Evolutionary conservation across 306 rosid genomes (phyloP), one percentile per base, ranked within the genome.

Genomic region (Cyamopsis tetragonoloba): DNA sequence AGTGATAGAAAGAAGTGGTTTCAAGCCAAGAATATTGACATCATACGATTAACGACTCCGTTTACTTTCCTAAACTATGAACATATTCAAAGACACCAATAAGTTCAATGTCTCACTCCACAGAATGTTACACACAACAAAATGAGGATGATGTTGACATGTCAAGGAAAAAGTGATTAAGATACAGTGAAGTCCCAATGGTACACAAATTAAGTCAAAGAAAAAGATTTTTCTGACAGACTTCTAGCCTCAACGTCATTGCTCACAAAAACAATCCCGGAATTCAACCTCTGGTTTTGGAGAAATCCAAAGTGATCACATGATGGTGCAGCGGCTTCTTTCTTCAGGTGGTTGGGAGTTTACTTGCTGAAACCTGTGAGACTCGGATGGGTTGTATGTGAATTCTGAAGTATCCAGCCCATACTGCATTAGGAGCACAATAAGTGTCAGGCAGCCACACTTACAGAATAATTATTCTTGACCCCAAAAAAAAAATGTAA

Each of bases 391-490:
- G 79, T 95, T 88, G 91, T 95, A 95, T 15, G 99, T 88, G 53
- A 88, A 95, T 81, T 90, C 95, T 0, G 99, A 59, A 28, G 99
- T 95, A 73, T 95, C 97, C 6, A 95, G 86, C 67, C 99, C 97
- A n/a, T 95, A 95, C 99, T 95, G 97, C 60, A 75, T 28, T 44
- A 56, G 42, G 37, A 70, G 26, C 65, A 51, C 5, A 7, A 24
- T 18, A 28, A 12, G 31, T 41, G 78, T 66, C 27, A 50, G 46
- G 23, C 17, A 63, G 27, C 58, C 72, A 62, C 22, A 44, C n/a
- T n/a, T 15, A 61, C 15, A 62, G 26, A 8, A 12, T 23, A 58
- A 46, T 12, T 53, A 56, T 47, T 17, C 24, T 60, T 76, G 54
- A 30, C 60, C 30, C 46, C 2, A 24, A 15, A 22, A 62, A 17